These are phyloP conservation scores for Moesziomyces globuligerus DNA, from an alignment of 1,284 basidiomycete genomes.

Conservation along the genomic window DNA sequence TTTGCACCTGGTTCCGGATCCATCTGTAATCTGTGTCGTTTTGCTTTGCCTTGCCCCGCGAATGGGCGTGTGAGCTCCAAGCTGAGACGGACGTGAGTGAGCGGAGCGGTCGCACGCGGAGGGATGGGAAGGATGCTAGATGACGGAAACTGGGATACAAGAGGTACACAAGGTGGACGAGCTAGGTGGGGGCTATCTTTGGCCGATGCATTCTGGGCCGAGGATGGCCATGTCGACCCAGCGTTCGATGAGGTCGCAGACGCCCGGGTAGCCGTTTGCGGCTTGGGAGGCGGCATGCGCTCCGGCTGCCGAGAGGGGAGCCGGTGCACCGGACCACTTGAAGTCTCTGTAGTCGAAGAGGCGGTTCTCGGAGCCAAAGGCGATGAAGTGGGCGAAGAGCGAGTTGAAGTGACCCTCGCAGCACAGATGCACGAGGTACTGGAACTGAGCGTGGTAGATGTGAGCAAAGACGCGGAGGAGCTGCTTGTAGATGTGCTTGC, in stretches of 20 bases:
- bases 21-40: slow-evolving; percentile 11
- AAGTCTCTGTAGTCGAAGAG: slow-evolving; percentile 78
- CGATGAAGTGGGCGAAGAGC: slow-evolving; percentile 95
- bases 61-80: slow-evolving; percentile 8
- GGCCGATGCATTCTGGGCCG: slow-evolving; percentile 68
- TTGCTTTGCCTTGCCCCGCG: background rate
- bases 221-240: slow-evolving; percentile 86
- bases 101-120: too few relatives aligned
- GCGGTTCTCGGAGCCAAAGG: slow-evolving; percentile 85
- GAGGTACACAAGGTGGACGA: background rate
- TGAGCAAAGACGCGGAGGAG: slow-evolving; percentile 97
- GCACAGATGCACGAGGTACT: slow-evolving; percentile 87
- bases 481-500: slow-evolving; percentile 96
- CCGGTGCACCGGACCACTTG: slow-evolving; percentile 70
- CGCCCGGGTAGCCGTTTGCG: slow-evolving; percentile 70
- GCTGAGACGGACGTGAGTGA: too few relatives aligned
- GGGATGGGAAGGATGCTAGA: too few relatives aligned
- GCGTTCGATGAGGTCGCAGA: slow-evolving; percentile 86
- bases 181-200: slow-evolving; percentile 9
- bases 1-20: slow-evolving; percentile 1
- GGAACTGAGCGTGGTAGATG: slow-evolving; percentile 95
- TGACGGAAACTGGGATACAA: background rate
- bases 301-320: too few relatives aligned
- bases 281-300: slow-evolving; percentile 48
- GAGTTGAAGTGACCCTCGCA: slow-evolving; percentile 97